Base-by-base conservation (phyloP, 163 green algal genomes). In the Scenedesmus sp. region DNA sequence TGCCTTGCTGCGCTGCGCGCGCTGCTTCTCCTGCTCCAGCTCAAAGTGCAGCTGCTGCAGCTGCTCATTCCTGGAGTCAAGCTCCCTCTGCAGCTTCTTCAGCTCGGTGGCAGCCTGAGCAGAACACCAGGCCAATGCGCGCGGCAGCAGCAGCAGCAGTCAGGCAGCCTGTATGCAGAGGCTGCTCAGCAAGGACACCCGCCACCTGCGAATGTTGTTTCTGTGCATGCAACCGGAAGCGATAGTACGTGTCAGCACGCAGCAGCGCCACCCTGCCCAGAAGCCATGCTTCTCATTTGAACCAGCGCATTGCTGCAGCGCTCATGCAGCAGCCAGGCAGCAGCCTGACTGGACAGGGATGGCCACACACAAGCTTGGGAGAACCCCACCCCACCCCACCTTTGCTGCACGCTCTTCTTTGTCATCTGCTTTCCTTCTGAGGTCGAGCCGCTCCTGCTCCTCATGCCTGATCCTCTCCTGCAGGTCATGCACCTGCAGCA, bases 11-110 rank as follows among this genome's bases (percentile, higher is more conserved):
- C 85, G 85, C 46, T 90, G 49, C 20, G 46, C 37, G 2, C 85
- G 85, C 85, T 90, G 70, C 70, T 73, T 83, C 18, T 90, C 85
- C 7, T 90, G 85, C 46, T 90, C 85, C 1, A 90, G 85, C 12
- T 90, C 85, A 5, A 76, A 22, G 24, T 90, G 72, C 72, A 90
- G 40, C 85, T 90, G 85, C 70, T 56, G 43, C 44, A 90, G n/a
- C n/a, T 85, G 72, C n/a, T 90, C 72, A 0, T 90, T 43, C 56
- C 56, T 84, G 15, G 13, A 44, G n/a, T 33, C 30, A 0, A 90
- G 46, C 33, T 90, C 85, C 3, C 61, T 30, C n/a, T 90, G 70
- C 44, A 84, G 46, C 85, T 76, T 42, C 49, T 78, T 73, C 43
- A 90, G 26, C 24, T 56, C n/a, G 7, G 22, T 33, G 4, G 78